Evolutionary conservation across 441 rosid genomes (phyloP).

Genomic region (Dalechampia spathulata): DNA sequence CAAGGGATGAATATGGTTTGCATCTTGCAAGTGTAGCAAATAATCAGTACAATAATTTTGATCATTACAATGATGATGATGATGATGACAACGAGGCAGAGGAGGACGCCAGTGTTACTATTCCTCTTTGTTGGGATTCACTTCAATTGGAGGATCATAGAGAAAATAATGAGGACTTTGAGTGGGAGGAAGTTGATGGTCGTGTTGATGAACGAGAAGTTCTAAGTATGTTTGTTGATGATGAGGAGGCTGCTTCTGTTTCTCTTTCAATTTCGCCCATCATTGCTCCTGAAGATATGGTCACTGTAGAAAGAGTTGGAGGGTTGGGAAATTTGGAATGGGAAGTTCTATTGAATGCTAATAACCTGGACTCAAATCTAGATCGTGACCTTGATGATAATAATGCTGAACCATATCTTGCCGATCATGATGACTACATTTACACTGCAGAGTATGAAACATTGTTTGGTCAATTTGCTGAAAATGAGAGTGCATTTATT

Average conservation of each 20-base stretch:
- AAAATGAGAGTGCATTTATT: constrained; percentile 37
- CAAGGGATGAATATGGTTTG: constrained; percentile 42
- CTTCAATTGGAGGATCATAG: constrained; percentile 54
- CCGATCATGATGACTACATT: constrained; percentile 44
- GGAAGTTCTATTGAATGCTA: constrained; percentile 67
- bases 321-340: constrained; percentile 51
- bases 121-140: constrained; percentile 66
- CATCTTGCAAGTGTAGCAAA: constrained; percentile 14
- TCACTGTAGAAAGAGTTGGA: constrained; percentile 33
- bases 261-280: constrained; percentile 42
- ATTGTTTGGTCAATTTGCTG: constrained; percentile 64
- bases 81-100: constrained; percentile 30
- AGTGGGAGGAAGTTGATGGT: constrained; percentile 91
- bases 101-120: constrained; percentile 38
- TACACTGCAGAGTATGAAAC: constrained; percentile 54
- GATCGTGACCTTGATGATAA: constrained; percentile 27
- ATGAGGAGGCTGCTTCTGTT: constrained; percentile 48
- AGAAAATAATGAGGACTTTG: constrained; percentile 63
- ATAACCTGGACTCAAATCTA: constrained; percentile 43
- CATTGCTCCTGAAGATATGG: constrained; percentile 41
- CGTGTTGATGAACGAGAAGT: constrained; percentile 62
- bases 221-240: constrained; percentile 40
- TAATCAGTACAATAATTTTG: no score
- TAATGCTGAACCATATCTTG: constrained; percentile 37
- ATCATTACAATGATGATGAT: background rate